Evolutionary conservation across 805 yeast species (phyloP), one percentile per base, ranked within the genome.

Genomic region (Teunomyces aglyptinius): DNA sequence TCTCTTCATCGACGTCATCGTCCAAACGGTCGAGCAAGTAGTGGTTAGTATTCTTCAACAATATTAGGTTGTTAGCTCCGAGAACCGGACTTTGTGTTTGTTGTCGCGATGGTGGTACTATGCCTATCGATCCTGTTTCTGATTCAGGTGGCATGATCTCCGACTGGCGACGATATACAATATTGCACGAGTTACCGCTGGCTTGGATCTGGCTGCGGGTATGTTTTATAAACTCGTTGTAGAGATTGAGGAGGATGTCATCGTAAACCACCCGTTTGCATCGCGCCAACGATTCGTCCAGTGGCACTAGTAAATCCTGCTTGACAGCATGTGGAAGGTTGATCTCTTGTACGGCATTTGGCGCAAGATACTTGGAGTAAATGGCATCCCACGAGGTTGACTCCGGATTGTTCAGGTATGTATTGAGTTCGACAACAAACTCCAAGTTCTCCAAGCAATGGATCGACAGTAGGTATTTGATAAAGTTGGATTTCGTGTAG

Each of bases 401-500:
- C 41, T 45, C 54, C 47, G 44, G 55, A 45, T 22, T 24, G 15
- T n/a, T 24, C 19, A 58, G 45, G 36, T 54, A 56, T 4, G 42
- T 35, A 46, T 62, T 60, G 16, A 64, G 46, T 36, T 58, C 64
- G 20, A 60, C 34, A 16, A 70, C 50, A 41, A 67, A 70, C 48
- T 68, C 71, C 29, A 62, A 57, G 53, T 69, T 70, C 47, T 70
- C 75, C 38, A 62, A 50, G 54, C 75, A 70, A 49, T 70, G 75
- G 26, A 59, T 57, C 13, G 50, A 45, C 15, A 48, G 36, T 26
- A 70, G 58, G 46, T 56, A 70, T 41, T 57, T 54, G 16, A 56
- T 39, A 44, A 70, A 70, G 38, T 55, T 41, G 31, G 39, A 44
- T 13, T 50, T 43, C 50, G 47, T 52, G 43, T 54, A 58, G 38